Evolutionary conservation across 2,329 filamentous ascomycete species (phyloP), one percentile per base, ranked within the genome.

Genomic region (Pyricularia sp.): DNA sequence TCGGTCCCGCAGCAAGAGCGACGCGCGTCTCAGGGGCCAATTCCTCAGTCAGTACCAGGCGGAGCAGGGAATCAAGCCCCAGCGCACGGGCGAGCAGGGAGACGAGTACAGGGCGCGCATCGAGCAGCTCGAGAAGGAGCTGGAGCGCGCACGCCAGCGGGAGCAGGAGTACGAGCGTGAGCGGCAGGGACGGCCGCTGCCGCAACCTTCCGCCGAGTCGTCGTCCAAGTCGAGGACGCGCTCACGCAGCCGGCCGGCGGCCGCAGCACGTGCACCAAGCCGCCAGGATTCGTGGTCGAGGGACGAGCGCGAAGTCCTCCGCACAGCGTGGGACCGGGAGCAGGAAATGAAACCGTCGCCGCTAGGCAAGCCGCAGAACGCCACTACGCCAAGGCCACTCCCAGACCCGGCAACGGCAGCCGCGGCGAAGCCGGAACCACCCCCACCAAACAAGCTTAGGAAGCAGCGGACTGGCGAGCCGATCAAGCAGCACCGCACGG

Each of bases 1-100:
- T 73, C 83, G 86, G 70, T 83, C 86, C 69, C 85, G 87, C 70
- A 85, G 83, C 64, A 79, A 83, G 72, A 84, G 85, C 73, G 89
- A 93, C 73, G 83, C 85, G 55, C 87, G 89, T 71, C 82, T 97
- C 26, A 90, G 89, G 70, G 93, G 93, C 2, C 93, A 97, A 76
- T 94, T 90, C 73, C 84, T 97, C 67, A 94, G 92, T 75, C 91
- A 97, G 76, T 97, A 97, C 76, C 90, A 92, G 77, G 88, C 90
- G 25, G 89, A 92, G 72, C 88, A 91, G 76, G 36, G 14, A 10
- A 50, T 67, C 28, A 50, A 50, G 42, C 42, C 28, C 12, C 66
- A 68, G 28, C 66, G 66, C 20, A 68, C 66, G 12, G 66, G 66
- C 26, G 66, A 68, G 4, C 61, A 33, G 33, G 65, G 65, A 28